Evolutionary conservation across 140 eudicot genomes (phyloP).

Genomic region (Bidens hawaiensis): DNA sequence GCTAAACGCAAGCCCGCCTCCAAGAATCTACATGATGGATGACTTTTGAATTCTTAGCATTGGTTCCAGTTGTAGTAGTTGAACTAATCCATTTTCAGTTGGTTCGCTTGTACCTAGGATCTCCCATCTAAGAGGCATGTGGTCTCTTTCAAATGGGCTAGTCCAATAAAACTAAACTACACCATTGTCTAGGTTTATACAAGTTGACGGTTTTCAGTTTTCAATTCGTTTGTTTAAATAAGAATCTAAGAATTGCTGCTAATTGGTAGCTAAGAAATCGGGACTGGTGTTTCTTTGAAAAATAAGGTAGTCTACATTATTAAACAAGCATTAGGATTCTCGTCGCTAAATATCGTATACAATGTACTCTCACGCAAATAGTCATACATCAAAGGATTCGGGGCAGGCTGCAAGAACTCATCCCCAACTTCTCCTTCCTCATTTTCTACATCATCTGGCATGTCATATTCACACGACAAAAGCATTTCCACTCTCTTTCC

Average conservation of each 20-base stretch:
- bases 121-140: too few species aligned
- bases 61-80: neutral
- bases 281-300: too few species aligned
- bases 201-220: neutral
- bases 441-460: conserved; percentile 10
- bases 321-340: conserved; percentile 81
- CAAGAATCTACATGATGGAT: neutral
- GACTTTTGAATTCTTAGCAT: too few species aligned
- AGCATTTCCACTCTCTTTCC: conserved; percentile 59
- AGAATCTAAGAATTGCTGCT: neutral
- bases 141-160: too few species aligned
- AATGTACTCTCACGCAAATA: conserved; percentile 34
- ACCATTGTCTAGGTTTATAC: neutral
- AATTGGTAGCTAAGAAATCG: neutral
- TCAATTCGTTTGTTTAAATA: neutral
- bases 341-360: conserved; percentile 68
- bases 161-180: too few species aligned
- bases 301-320: conserved; percentile 37
- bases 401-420: conserved; percentile 9
- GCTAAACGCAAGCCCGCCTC: neutral
- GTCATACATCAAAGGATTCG: conserved; percentile 21
- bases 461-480: conserved; percentile 23
- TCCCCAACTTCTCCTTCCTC: conserved; percentile 9
- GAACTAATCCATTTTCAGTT: neutral
- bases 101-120: too few species aligned